Evolutionary conservation across 2,329 filamentous ascomycete genomes (phyloP).

Genomic region (Hypoxylon sp.): DNA sequence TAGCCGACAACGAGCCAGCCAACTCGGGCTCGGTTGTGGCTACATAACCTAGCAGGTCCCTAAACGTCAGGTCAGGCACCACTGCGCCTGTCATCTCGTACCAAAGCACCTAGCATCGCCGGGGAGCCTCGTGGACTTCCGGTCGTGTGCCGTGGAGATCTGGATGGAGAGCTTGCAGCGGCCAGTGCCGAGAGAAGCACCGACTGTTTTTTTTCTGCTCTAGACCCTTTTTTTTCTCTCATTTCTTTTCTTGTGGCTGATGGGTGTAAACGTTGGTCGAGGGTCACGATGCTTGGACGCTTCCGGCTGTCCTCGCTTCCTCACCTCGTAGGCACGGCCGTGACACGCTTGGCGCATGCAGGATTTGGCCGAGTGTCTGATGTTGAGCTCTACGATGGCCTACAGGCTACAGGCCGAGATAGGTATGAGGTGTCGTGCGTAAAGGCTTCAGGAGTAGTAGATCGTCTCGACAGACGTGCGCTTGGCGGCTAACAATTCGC

Average conservation of each 20-base stretch:
- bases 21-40: slow-evolving; percentile 30
- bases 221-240: no score
- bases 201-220: slow-evolving; percentile 14
- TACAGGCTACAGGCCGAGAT: slow-evolving; percentile 23
- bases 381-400: slow-evolving; percentile 8
- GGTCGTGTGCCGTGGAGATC: slow-evolving; percentile 19
- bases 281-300: neutral
- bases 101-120: neutral
- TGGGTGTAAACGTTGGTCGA: slow-evolving; percentile 18
- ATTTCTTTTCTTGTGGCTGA: slow-evolving; percentile 18
- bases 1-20: slow-evolving; percentile 35
- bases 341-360: slow-evolving; percentile 33
- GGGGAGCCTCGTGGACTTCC: slow-evolving; percentile 31
- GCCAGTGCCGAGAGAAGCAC: slow-evolving; percentile 33
- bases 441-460: slow-evolving; percentile 13
- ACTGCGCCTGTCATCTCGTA: slow-evolving; percentile 1
- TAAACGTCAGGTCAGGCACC: slow-evolving; percentile 9
- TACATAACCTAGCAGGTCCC: slow-evolving; percentile 25
- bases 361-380: slow-evolving; percentile 30
- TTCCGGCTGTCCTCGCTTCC: neutral
- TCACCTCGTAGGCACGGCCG: slow-evolving; percentile 14
- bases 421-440: neutral
- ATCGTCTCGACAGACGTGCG: slow-evolving; percentile 9
- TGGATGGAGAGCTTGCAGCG: slow-evolving; percentile 19
- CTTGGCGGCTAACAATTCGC: slow-evolving; percentile 10